Percentiles rank a stretch among this genome's conserved stretches.
Conservation (phyloP, 75 land plant species). For the Picea sitchensis region DNA sequence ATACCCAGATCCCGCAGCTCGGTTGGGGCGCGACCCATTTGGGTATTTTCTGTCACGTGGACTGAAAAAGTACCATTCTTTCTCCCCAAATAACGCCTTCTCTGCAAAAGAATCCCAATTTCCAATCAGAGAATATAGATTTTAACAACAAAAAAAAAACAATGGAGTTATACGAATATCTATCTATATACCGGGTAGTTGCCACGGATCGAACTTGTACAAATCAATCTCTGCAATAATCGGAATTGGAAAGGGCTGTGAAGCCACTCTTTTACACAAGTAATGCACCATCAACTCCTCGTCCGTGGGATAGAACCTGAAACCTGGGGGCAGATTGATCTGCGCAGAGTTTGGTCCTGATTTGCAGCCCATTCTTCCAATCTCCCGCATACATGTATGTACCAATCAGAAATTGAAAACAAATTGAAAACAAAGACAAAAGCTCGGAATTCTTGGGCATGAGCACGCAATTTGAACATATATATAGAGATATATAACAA, state of each 20-base stretch:
- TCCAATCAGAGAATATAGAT: too few species aligned
- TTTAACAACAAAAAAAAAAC: too few species aligned
- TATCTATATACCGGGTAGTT: too few species aligned
- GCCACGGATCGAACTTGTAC: neutral
- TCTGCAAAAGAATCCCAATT: neutral
- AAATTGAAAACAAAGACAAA: too few species aligned
- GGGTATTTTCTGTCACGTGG: conserved; percentile 16
- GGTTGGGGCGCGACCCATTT: conserved; percentile 13
- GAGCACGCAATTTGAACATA: too few species aligned
- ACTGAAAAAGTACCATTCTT: conserved; percentile 16
- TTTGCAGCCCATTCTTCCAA: too few species aligned
- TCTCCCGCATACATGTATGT: too few species aligned
- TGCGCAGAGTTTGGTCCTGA: neutral
- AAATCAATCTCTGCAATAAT: conserved; percentile 4
- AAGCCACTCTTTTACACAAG: neutral
- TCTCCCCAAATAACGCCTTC: conserved; percentile 11
- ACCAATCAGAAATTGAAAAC: too few species aligned
- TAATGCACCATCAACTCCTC: neutral
- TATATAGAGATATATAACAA: too few species aligned
- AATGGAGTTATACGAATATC: too few species aligned
- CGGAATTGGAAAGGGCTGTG: neutral
- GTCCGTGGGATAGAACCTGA: conserved; percentile 5
- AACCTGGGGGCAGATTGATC: conserved; percentile 9
- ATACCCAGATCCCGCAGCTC: conserved; percentile 21
- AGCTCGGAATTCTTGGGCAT: too few species aligned